Conservation (phyloP, 805 yeast species). For the Metahyphopichia silvanorum region DNA sequence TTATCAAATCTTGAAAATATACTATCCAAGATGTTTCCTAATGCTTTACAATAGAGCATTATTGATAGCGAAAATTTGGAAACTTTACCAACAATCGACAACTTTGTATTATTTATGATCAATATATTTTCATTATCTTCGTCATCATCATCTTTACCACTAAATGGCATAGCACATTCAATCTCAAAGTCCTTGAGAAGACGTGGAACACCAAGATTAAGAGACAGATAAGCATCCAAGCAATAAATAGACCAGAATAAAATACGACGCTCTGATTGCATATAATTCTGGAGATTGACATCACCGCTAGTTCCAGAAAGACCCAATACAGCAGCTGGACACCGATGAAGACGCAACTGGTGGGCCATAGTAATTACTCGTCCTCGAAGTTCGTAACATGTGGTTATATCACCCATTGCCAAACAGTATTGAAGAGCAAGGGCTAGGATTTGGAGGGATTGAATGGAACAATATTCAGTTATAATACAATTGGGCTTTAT, state of each 20-base stretch:
- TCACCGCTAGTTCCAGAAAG: constrained; percentile 33
- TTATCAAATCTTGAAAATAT: constrained; percentile 58
- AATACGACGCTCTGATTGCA: constrained; percentile 79
- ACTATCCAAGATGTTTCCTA: constrained; percentile 70
- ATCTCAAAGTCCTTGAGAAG: constrained; percentile 76
- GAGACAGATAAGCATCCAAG: constrained; percentile 70
- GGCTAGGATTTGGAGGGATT: constrained; percentile 65
- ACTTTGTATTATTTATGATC: constrained; percentile 54
- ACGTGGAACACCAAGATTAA: constrained; percentile 80
- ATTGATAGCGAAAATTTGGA: constrained; percentile 58
- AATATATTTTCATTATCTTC: constrained; percentile 54
- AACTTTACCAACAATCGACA: constrained; percentile 69
- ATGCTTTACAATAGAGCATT: constrained; percentile 66
- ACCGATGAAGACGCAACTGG: constrained; percentile 77
- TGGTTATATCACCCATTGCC: constrained; percentile 68
- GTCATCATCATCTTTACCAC: constrained; percentile 40
- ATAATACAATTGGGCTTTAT: constrained; percentile 55
- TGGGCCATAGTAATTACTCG: constrained; percentile 79
- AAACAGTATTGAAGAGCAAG: constrained; percentile 69
- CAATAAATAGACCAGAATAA: constrained; percentile 82
- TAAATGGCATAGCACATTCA: constrained; percentile 80
- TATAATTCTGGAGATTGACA: constrained; percentile 52
- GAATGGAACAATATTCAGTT: constrained; percentile 58
- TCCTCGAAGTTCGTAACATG: constrained; percentile 75
- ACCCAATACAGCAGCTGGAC: constrained; percentile 83